Evolutionary conservation across 1,139 yeast genomes (phyloP).

Genomic region (Magnusiomyces ingens): DNA sequence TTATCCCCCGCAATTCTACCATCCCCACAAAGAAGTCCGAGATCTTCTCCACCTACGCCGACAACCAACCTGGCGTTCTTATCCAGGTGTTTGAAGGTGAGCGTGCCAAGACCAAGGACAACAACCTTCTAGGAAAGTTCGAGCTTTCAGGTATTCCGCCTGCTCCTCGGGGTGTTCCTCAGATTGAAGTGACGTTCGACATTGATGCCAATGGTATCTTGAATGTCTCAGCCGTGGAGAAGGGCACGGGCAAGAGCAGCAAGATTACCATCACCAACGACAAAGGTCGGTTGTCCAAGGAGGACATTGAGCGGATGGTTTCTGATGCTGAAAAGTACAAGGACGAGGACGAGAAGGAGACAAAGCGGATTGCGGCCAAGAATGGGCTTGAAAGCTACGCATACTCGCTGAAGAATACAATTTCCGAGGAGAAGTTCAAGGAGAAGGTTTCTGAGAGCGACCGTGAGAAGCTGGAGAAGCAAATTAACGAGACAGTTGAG

Average conservation of each 20-base stretch:
- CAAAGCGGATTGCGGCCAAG: slow-evolving; percentile 70
- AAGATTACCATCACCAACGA: slow-evolving; percentile 85
- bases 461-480: slow-evolving; percentile 69
- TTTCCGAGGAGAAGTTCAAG: slow-evolving; percentile 72
- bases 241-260: slow-evolving; percentile 79
- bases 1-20: slow-evolving; percentile 86
- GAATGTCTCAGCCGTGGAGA: slow-evolving; percentile 90
- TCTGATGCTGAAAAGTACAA: slow-evolving; percentile 82
- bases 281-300: slow-evolving; percentile 93
- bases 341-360: slow-evolving; percentile 79
- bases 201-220: slow-evolving; percentile 90
- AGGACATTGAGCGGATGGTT: slow-evolving; percentile 92
- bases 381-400: slow-evolving; percentile 90
- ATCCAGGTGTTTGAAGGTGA: slow-evolving; percentile 93
- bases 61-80: slow-evolving; percentile 91
- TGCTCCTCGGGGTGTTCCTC: slow-evolving; percentile 95
- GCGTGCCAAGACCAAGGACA: slow-evolving; percentile 88
- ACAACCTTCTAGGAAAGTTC: slow-evolving; percentile 89
- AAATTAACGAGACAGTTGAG: slow-evolving; percentile 76
- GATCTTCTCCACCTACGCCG: slow-evolving; percentile 89
- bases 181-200: slow-evolving; percentile 89
- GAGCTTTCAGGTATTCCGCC: slow-evolving; percentile 91
- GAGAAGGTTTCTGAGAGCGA: slow-evolving; percentile 79
- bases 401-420: slow-evolving; percentile 79
- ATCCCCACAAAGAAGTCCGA: slow-evolving; percentile 92